Conservation (phyloP, 495 filamentous ascomycete species). For the Neurospora sp. region DNA sequence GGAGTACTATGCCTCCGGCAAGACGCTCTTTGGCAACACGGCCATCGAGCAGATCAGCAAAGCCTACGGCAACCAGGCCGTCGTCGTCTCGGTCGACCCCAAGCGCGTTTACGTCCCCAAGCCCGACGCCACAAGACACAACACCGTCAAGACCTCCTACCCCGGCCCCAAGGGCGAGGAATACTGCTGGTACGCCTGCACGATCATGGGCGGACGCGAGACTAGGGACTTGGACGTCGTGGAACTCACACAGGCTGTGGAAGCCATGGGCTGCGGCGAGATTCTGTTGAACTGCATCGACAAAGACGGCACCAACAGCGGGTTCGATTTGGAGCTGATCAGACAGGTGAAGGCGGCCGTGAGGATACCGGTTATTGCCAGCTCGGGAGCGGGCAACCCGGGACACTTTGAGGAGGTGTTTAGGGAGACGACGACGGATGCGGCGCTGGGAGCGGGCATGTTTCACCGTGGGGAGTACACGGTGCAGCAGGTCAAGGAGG, state of each 20-base stretch:
- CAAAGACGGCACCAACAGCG: constrained; percentile 88
- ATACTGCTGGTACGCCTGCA: constrained; percentile 96
- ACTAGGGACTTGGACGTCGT: constrained; percentile 82
- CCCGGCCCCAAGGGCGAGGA: constrained; percentile 67
- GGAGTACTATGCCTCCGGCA: constrained; percentile 63
- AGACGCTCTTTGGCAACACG: constrained; percentile 63
- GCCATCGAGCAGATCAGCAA: constrained; percentile 90
- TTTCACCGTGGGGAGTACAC: constrained; percentile 95
- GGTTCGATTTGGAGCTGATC: constrained; percentile 91
- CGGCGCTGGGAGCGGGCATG: constrained; percentile 91
- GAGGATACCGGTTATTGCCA: constrained; percentile 90
- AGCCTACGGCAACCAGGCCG: constrained; percentile 93
- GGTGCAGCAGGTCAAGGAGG: constrained; percentile 86
- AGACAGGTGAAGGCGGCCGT: constrained; percentile 72
- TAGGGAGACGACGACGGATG: constrained; percentile 72
- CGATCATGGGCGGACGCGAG: constrained; percentile 89
- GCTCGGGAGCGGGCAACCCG: constrained; percentile 84
- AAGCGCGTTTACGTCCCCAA: constrained; percentile 77
- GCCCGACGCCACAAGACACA: constrained; percentile 62
- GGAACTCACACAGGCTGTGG: constrained; percentile 78
- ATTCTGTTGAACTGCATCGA: constrained; percentile 96
- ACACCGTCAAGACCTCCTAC: constrained; percentile 59
- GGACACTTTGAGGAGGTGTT: constrained; percentile 90
- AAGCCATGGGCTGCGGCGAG: constrained; percentile 93
- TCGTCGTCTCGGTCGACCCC: constrained; percentile 92